A percentile compares a stretch with the other conserved stretches of the same genome.
Conservation (phyloP, 257 asterid genomes). For the Ophiorrhiza pumila region DNA sequence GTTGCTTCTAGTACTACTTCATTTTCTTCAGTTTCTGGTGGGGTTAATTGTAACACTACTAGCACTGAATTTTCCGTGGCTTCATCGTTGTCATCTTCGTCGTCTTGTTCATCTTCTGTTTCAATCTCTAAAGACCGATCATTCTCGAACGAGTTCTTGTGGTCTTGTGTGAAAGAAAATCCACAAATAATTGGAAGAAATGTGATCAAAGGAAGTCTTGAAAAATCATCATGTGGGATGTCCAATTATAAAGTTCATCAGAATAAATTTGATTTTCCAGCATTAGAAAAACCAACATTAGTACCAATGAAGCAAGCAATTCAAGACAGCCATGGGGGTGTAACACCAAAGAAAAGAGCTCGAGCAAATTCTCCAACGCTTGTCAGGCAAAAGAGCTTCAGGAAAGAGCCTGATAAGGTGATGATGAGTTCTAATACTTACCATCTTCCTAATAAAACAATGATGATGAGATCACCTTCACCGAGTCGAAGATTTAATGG, state of each 20-base stretch:
- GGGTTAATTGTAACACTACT: conserved; percentile 10
- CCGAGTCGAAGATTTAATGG: conserved; percentile 53
- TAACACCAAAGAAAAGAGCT: conserved; percentile 52
- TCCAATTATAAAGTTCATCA: conserved; percentile 12
- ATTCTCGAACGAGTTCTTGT: conserved; percentile 57
- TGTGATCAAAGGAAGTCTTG: conserved; percentile 11
- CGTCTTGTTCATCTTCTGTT: conserved; percentile 31
- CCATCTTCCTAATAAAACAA: conserved; percentile 28
- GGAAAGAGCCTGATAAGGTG: conserved; percentile 33
- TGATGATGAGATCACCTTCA: conserved; percentile 53
- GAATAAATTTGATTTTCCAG: conserved; percentile 2
- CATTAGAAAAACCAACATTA: conserved; percentile 7
- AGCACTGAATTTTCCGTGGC: conserved; percentile 27
- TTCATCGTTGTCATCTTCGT: conserved; percentile 24
- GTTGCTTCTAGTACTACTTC: conserved; percentile 35
- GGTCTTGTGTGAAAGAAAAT: conserved; percentile 60
- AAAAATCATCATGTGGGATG: background rate
- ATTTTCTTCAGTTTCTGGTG: conserved; percentile 42
- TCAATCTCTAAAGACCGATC: conserved; percentile 46
- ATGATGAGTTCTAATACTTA: conserved; percentile 10
- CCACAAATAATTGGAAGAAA: conserved; percentile 42
- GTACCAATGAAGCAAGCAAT: conserved; percentile 15
- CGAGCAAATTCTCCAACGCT: conserved; percentile 59
- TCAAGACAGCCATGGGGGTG: conserved; percentile 26
- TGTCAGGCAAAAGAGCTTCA: conserved; percentile 59